phyloP scores from a whole-genome alignment of 768 basidiomycete species.

The Rhodotorula graminis region DNA sequence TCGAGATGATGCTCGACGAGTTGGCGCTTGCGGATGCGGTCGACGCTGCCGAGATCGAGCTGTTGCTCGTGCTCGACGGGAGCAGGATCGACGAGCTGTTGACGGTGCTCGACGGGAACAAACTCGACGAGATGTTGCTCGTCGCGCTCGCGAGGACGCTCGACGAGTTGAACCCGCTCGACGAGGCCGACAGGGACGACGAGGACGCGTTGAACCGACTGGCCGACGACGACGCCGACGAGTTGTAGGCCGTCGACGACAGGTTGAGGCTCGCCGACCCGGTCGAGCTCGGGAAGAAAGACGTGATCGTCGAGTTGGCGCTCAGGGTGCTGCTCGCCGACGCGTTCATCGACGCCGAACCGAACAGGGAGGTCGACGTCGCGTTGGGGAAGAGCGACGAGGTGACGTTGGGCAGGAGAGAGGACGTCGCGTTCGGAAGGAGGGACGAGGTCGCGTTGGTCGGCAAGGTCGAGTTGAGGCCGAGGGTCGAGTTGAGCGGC shows the following conservation, averaged over 20 bases:
- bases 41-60: neutral
- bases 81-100: too few relatives aligned
- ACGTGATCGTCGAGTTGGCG: neutral
- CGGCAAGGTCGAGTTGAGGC: neutral
- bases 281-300: neutral
- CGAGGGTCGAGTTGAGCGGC: neutral
- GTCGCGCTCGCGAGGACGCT: neutral
- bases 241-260: neutral
- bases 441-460: neutral
- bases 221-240: neutral
- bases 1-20: neutral
- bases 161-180: neutral
- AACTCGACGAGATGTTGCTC: neutral
- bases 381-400: neutral
- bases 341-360: neutral
- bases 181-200: neutral
- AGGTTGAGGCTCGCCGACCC: conserved; percentile 6
- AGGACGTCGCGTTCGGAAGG: neutral
- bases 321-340: neutral
- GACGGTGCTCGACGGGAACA: too few relatives aligned
- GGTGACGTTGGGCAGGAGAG: neutral
- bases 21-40: neutral
- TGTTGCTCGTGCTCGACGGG: too few relatives aligned
- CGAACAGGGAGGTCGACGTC: neutral
- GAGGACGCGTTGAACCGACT: neutral